These are phyloP conservation scores for Cucurbita pepo DNA, from an alignment of 306 rosid genomes.

Conservation along the genomic window DNA sequence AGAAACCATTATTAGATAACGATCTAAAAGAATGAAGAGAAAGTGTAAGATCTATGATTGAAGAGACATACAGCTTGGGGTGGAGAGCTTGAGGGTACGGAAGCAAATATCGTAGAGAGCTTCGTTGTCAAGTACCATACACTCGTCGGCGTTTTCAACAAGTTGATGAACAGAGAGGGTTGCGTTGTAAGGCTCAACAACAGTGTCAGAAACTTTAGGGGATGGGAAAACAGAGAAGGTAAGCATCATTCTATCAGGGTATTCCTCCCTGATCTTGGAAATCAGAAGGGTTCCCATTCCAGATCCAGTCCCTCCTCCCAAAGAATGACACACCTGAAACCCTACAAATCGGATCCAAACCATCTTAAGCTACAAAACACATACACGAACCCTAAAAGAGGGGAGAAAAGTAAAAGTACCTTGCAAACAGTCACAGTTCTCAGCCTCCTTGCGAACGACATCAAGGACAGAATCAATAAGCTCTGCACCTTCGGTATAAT, in stretches of 20 bases:
- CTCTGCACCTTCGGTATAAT: conserved; percentile 34
- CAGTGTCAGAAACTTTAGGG: conserved; percentile 25
- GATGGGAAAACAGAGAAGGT: conserved; percentile 26
- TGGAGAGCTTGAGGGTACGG: conserved; percentile 42
- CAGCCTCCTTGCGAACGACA: conserved; percentile 37
- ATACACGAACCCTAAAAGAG: neutral
- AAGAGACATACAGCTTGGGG: conserved; percentile 32
- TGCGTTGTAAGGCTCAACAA: conserved; percentile 39
- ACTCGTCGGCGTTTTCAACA: conserved; percentile 41
- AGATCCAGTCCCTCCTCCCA: conserved; percentile 45
- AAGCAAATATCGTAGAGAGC: conserved; percentile 40
- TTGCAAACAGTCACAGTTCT: conserved; percentile 38
- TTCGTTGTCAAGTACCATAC: conserved; percentile 28
- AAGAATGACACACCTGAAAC: conserved; percentile 34
- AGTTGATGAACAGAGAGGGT: conserved; percentile 40
- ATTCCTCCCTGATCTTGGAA: conserved; percentile 32
- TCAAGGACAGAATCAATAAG: conserved; percentile 35
- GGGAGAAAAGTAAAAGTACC: conserved; percentile 6
- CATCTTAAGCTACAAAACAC: neutral
- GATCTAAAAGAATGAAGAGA: neutral
- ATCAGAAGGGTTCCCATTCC: conserved; percentile 45
- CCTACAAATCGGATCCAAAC: conserved; percentile 11
- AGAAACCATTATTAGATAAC: neutral
- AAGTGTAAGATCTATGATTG: neutral
- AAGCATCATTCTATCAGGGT: conserved; percentile 34